Base-by-base conservation (phyloP, 2,329 filamentous ascomycete species). In the Pyrenophora graminea region DNA sequence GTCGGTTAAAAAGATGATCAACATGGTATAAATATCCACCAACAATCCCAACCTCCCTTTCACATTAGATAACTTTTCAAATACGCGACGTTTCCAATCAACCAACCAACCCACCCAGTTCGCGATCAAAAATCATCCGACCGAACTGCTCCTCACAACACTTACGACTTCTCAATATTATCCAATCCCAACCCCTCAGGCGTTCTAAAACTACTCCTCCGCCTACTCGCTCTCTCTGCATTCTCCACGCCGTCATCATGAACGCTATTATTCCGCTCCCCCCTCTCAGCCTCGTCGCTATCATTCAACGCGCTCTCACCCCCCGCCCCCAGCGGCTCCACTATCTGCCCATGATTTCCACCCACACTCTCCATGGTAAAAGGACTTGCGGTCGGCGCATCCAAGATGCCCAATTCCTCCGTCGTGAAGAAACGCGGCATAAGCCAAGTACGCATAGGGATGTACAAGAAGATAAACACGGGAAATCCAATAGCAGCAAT, bases 401-500 rank as follows among this genome's bases (percentile, higher is more conserved):
- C 82, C 51, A 85, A 59, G 0, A 82, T 62, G 13, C 72, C 62
- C 9, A 85, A 63, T 59, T 84, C 81, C 15, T 76, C 56, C 4
- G 71, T 62, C 0, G 70, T 73, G 55, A 85, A 84, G 67, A 80
- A 80, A 13, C 70, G 60, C 1, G 82, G 82, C 55, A 85, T 67
- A 0, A 80, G 46, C 46, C 76, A 73, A 53, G 77, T 80, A 3
- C 82, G 71, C 25, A 84, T 59, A 0, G 83, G 83, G 6, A 85
- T 83, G 15, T 85, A 72, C 3, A 79, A 66, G 15, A 82, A 74
- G 51, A 85, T 84, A 44, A 85, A 76, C 12, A 85, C 76, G 0
- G 83, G 83, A 55, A 85, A 85, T 0, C 81, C 80, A 57, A 85
- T 83, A 0, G 82, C 83, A 0, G 80, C 83, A 19, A 85, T 80